Evolutionary conservation across 208 protist genomes (phyloP).

Genomic region (Naegleria gruberi): DNA sequence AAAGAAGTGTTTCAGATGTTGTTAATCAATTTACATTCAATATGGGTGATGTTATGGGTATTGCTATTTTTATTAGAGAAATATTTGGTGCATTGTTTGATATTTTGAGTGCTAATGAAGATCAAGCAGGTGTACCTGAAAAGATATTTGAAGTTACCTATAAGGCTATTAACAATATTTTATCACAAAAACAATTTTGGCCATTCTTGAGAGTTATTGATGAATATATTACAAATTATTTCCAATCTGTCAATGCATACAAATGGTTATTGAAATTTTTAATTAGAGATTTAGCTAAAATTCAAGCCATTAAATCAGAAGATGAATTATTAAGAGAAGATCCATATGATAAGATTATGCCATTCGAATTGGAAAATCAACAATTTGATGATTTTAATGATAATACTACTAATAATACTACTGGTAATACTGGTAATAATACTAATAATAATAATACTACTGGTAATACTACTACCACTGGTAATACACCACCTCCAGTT

Average conservation of each 20-base stretch:
- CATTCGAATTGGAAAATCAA: not conserved
- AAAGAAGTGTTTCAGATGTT: not conserved
- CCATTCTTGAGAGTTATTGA: not conserved
- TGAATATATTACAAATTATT: not conserved
- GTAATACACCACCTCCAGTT: not conserved
- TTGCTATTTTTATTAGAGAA: conserved; percentile 17
- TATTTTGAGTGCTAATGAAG: not conserved
- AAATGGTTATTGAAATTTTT: conserved; percentile 3
- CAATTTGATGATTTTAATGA: not conserved
- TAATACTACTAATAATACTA: not conserved
- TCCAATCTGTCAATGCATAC: not conserved
- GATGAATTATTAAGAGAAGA: not conserved
- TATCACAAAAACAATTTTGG: not conserved
- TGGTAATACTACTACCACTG: too few relatives aligned
- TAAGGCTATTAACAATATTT: not conserved
- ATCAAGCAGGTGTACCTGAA: not conserved
- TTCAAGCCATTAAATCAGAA: not conserved
- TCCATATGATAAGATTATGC: not conserved
- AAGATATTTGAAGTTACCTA: not conserved
- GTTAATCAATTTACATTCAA: not conserved
- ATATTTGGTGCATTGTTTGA: conserved; percentile 15
- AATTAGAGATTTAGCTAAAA: not conserved
- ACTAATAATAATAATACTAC: not conserved
- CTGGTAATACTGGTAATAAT: not conserved
- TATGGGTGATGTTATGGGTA: not conserved